Percentiles rank a stretch among this genome's conserved stretches.
Conservation (phyloP, 495 filamentous ascomycete genomes). For the Daldinia loculata region DNA sequence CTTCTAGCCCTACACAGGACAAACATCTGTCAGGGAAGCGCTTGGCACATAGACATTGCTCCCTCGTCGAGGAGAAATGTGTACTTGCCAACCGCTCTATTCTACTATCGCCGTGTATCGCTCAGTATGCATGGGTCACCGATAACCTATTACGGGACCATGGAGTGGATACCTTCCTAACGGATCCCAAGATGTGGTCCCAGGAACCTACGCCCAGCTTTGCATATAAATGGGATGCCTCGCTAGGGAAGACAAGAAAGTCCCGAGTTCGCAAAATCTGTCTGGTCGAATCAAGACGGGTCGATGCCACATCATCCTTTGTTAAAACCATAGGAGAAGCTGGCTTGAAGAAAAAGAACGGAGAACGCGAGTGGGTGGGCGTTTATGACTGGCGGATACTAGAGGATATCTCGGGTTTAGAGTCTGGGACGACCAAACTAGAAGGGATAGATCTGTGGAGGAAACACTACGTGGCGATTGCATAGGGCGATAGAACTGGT, state of each 20-base stretch:
- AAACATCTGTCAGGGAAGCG: neutral
- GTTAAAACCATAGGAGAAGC: slow-evolving; percentile 47
- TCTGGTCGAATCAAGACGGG: slow-evolving; percentile 55
- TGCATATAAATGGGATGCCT: slow-evolving; percentile 32
- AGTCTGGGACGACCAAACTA: slow-evolving; percentile 30
- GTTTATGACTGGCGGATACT: slow-evolving; percentile 63
- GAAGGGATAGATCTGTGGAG: slow-evolving; percentile 38
- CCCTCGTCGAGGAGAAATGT: slow-evolving; percentile 41
- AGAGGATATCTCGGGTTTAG: slow-evolving; percentile 52
- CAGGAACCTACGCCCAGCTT: slow-evolving; percentile 9
- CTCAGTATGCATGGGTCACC: slow-evolving; percentile 51
- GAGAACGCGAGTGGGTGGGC: slow-evolving; percentile 51
- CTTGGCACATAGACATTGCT: slow-evolving; percentile 15
- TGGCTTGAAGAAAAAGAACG: slow-evolving; percentile 45
- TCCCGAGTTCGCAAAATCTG: slow-evolving; percentile 49
- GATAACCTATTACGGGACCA: slow-evolving; percentile 56
- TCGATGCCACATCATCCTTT: slow-evolving; percentile 52
- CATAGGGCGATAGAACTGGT: slow-evolving; percentile 21
- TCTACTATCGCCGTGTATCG: slow-evolving; percentile 57
- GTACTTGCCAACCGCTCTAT: slow-evolving; percentile 50
- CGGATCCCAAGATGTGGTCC: slow-evolving; percentile 49
- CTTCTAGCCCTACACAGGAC: neutral
- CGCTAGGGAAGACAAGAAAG: slow-evolving; percentile 47
- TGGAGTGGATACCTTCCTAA: slow-evolving; percentile 45
- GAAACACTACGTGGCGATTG: slow-evolving; percentile 41